Base-by-base conservation (phyloP, 176 grass and related monocot genomes). In the Thinopyrum elongatum region DNA sequence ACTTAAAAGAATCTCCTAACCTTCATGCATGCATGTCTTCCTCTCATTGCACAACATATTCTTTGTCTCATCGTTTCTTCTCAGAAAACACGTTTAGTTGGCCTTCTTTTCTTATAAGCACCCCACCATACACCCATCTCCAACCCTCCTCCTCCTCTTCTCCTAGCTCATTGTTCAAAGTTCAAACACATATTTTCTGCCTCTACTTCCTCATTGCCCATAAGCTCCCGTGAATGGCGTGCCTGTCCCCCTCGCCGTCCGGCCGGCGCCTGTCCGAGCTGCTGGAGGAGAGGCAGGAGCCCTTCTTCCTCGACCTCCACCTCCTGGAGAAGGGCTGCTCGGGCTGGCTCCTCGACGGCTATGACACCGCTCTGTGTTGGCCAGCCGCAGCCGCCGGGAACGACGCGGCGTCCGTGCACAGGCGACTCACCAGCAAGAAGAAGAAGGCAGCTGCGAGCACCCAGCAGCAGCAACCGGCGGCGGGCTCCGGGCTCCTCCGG, bases 271-370 rank as follows among this genome's bases (percentile, higher is more conserved):
- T 99, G 14, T 92, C 85, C 25, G 92, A 99, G 87, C 84, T 99
- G 36, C 92, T 99, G 31, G 87, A 96, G 76, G 92, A 99, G 78
- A 75, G 88, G 83, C 97, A 99, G 88, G 97, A 99, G 80, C 97
- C 97, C 0, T 99, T 99, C 89, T 73, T 36, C 70, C 83, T 99
- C 1, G 92, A 99, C 57, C 38, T 91, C 1, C 95, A 99, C 86
- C 97, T 99, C 10, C 65, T 92, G 13, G 97, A 99, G 86, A 93
- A 93, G 47, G 97, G 97, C 3, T 93, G 88, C 86, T 85, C 86
- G 4, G 34, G 77, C 13, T 74, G 73, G 35, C 64, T 94, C 81
- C 81, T 94, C 47, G 86, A 93, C 6, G 63, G 77, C 41, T 89
- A 95, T 58, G 80, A 87, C 69, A 66, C 89, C 29, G 86, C 70